Evolutionary conservation across 495 filamentous ascomycete species (phyloP), one percentile per base, ranked within the genome.

Genomic region (Cercophora sp.): DNA sequence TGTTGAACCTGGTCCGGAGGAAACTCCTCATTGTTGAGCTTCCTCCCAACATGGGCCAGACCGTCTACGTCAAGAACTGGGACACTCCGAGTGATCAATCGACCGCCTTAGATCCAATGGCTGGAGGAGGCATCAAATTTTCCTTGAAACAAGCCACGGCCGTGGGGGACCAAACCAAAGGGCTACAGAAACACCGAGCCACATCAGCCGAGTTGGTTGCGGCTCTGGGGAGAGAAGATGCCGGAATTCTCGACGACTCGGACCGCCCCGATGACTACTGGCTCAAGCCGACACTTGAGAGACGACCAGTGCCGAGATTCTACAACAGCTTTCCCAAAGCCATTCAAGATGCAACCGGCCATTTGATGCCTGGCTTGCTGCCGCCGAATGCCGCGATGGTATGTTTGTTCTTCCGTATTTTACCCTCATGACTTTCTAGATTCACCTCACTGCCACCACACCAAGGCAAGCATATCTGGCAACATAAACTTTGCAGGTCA

Each of bases 21-120:
- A 59, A 48, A 19, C 47, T 62, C 8, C 55, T 66, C 8, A 46
- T 66, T 3, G 47, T 64, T n/a, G 37, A 55, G 15, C 41, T 56
- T 20, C 41, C 29, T 1, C 31, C 24, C 18, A 11, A 25, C 34
- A 54, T 25, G 43, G 32, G 41, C 13, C 8, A 24, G 23, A 54
- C 51, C 6, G 15, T 24, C 15, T 18, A 24, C 15, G 18, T 24
- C 15, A 37, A 52, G 39, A 11, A 52, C 15, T 32, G 49, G 29
- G 16, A 32, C 15, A 9, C 20, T 39, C 35, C 5, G 15, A 15
- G 8, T 8, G 18, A 39, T 39, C 15, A 6, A 13, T 6, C 8
- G 8, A 13, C 35, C 35, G 35, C 5, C 8, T 39, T 8, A 15
- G 8, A 34, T 11, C 18, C 26, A 27, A 3, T 8, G 24, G 35